Evolutionary conservation across 305 asterid genomes (phyloP).

Genomic region (Rubia balearica): DNA sequence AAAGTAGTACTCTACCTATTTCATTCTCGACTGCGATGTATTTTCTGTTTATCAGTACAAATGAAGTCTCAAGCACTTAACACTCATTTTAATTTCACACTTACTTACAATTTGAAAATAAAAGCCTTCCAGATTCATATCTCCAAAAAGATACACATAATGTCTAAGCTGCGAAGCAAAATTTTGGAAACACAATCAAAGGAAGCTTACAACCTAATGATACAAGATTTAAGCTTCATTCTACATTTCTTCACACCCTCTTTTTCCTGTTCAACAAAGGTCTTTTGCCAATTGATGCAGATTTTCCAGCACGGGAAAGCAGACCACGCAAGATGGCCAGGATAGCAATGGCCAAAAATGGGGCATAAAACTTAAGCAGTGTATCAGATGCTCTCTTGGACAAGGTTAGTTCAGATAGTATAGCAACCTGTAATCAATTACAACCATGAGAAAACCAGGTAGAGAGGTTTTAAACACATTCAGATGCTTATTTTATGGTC

Average conservation of each 20-base stretch:
- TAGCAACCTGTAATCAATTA: slow-evolving; percentile 45
- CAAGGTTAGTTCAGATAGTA: slow-evolving; percentile 50
- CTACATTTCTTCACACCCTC: slow-evolving; percentile 37
- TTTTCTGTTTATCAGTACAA: too few species aligned
- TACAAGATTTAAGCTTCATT: not conserved
- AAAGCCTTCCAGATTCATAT: not conserved
- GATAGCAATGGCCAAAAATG: slow-evolving; percentile 54
- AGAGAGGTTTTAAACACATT: not conserved
- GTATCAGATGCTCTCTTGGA: slow-evolving; percentile 59
- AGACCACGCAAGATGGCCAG: slow-evolving; percentile 69
- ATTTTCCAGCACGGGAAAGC: slow-evolving; percentile 37
- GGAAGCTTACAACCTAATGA: not conserved
- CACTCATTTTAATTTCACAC: not conserved
- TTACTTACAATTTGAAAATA: not conserved
- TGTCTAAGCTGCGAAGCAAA: not conserved
- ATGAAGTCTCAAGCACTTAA: not conserved
- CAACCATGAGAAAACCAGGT: slow-evolving; percentile 14
- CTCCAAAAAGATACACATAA: not conserved
- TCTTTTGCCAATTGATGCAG: slow-evolving; percentile 33
- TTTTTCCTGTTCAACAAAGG: slow-evolving; percentile 41
- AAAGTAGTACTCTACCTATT: too few species aligned
- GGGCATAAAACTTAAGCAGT: slow-evolving; percentile 52
- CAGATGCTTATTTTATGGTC: not conserved
- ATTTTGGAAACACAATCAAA: not conserved
- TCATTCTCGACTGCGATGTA: too few species aligned